These are phyloP conservation scores for Hypericum androsaemum DNA, from an alignment of 345 rosid species.

Conservation along the genomic window DNA sequence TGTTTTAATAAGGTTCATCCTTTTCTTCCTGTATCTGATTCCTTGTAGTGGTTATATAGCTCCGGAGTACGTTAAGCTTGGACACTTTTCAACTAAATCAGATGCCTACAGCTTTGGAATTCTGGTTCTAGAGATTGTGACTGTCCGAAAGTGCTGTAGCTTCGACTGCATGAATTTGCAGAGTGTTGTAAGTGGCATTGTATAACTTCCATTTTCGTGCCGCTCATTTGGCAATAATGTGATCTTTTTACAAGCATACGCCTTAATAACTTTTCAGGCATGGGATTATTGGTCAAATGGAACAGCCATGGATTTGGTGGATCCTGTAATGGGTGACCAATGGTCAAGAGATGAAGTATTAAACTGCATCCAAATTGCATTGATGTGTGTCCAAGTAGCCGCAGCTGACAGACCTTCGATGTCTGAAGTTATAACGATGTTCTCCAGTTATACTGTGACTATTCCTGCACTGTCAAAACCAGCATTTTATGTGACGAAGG, in stretches of 20 bases:
- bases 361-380: too few relatives aligned
- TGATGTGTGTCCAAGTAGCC: too few relatives aligned
- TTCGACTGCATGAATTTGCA: background rate
- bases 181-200: background rate
- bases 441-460: too few relatives aligned
- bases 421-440: too few relatives aligned
- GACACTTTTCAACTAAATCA: background rate
- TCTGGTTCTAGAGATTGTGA: background rate
- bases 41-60: background rate
- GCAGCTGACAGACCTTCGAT: too few relatives aligned
- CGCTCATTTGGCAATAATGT: too few relatives aligned
- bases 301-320: background rate
- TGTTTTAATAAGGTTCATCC: background rate
- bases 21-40: background rate
- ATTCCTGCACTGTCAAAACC: too few relatives aligned
- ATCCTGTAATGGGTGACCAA: too few relatives aligned
- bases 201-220: background rate
- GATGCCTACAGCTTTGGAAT: conserved; percentile 5
- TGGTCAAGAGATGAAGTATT: too few relatives aligned
- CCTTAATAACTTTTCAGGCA: background rate
- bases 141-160: background rate
- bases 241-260: background rate
- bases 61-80: background rate
- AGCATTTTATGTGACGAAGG: too few relatives aligned
- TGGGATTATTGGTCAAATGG: background rate